Evolutionary conservation across 192 early-diverging fungal species (phyloP).

Genomic region (Backusella tuberculispora): DNA sequence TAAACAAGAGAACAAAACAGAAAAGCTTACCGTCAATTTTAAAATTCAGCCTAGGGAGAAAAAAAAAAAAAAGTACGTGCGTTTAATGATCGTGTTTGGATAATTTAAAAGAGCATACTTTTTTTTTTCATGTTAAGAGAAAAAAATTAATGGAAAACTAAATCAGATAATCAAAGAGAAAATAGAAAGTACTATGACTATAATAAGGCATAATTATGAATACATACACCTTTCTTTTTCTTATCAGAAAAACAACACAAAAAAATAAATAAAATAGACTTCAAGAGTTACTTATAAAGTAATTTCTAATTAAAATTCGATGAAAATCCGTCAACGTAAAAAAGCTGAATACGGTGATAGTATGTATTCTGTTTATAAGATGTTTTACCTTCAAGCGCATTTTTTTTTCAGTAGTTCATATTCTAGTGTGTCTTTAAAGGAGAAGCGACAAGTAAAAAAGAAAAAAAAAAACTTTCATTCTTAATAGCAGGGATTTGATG

Average conservation of each 20-base stretch:
- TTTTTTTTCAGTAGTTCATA: neutral
- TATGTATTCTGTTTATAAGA: neutral
- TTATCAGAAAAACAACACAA: neutral
- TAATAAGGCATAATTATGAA: neutral
- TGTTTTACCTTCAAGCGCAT: neutral
- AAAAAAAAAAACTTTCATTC: neutral
- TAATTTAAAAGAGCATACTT: too few relatives aligned
- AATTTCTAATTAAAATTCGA: neutral
- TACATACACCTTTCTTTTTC: neutral
- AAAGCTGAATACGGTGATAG: neutral
- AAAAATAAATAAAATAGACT: neutral
- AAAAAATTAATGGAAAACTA: too few relatives aligned
- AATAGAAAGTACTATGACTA: neutral
- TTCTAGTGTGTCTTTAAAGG: neutral
- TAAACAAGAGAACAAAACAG: too few relatives aligned
- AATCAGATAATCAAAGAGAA: too few relatives aligned
- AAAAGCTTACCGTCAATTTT: too few relatives aligned
- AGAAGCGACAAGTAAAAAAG: neutral
- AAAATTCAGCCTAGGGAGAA: too few relatives aligned
- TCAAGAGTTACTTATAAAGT: neutral
- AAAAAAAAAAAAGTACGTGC: too few relatives aligned
- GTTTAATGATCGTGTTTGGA: too few relatives aligned
- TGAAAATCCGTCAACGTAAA: too few relatives aligned
- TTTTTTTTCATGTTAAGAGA: too few relatives aligned
- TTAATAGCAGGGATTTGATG: neutral